Conservation (phyloP, 2,329 filamentous ascomycete species). For the Penicillium verrucosum region DNA sequence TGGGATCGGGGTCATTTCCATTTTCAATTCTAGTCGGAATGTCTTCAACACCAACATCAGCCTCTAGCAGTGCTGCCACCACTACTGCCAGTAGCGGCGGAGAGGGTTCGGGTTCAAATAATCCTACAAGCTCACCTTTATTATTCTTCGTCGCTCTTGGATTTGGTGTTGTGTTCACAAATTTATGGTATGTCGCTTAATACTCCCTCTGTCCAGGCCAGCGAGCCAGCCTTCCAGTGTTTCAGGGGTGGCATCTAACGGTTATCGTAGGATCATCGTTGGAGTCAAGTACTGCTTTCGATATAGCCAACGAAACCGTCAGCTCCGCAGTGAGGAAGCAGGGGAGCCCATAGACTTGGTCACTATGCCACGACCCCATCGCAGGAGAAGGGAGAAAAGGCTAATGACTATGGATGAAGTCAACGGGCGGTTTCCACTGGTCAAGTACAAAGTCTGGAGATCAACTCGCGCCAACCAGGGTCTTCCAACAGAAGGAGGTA, state of each 20-base stretch:
- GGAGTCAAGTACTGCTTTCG: slow-evolving; percentile 99
- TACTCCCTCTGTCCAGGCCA: background rate
- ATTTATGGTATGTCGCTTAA: slow-evolving; percentile 73
- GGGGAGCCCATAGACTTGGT: slow-evolving; percentile 86
- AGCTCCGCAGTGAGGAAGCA: slow-evolving; percentile 70
- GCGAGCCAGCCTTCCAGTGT: background rate
- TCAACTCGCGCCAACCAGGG: slow-evolving; percentile 78
- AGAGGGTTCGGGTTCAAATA: slow-evolving; percentile 36
- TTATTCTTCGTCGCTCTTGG: slow-evolving; percentile 94
- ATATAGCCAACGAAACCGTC: slow-evolving; percentile 91
- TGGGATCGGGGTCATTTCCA: background rate
- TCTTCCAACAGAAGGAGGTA: slow-evolving; percentile 77
- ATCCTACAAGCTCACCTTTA: slow-evolving; percentile 67
- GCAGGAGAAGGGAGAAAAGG: slow-evolving; percentile 92
- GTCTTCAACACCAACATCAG: slow-evolving; percentile 29
- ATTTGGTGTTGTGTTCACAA: slow-evolving; percentile 97
- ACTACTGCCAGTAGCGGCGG: slow-evolving; percentile 28
- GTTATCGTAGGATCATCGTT: slow-evolving; percentile 83
- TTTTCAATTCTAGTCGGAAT: slow-evolving; percentile 18
- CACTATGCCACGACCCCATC: slow-evolving; percentile 78
- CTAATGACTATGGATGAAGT: slow-evolving; percentile 99
- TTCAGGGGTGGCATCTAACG: slow-evolving; percentile 7
- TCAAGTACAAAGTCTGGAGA: slow-evolving; percentile 96
- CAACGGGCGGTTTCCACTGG: slow-evolving; percentile 92
- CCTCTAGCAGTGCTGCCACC: slow-evolving; percentile 26